Base-by-base conservation (phyloP, 2,329 filamentous ascomycete genomes). In the Rhynchosporium graminicola region DNA sequence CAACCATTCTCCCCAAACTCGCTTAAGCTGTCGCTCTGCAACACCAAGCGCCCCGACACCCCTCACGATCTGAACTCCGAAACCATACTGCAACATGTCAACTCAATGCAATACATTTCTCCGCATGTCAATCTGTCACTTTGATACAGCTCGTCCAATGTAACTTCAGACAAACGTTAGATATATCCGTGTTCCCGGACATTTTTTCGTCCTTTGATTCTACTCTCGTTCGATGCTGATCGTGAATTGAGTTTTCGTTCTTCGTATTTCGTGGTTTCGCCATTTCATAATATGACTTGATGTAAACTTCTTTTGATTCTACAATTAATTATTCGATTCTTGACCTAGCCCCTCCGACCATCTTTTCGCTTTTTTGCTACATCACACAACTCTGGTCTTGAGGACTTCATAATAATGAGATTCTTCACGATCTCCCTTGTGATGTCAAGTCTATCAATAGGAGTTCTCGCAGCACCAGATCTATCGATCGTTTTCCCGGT, bases 401-500 rank as follows among this genome's bases (percentile, higher is more conserved):
- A 36, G 6, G 33, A 46, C 43, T 7, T 4, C n/a, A 46, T 20
- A 8, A 9, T 20, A 28, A 57, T 57, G 54, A 31, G 33, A 8
- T 2, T 57, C 26, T 20, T 29, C 7, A 15, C 15, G 1, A 33
- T 57, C 5, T 33, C 20, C 1, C n/a, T 57, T 28, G 54, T 40
- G 15, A 45, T 57, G 45, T 40, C 54, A 40, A 31, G 20, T 31
- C 38, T 36, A n/a, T 26, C 40, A 33, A 15, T 20, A 2, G n/a
- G 28, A 26, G 51, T 15, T 33, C 29, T 55, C 12, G 59, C 59
- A 10, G 56, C 31, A 40, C 50, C 43, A 40, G 59, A 64, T 26
- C 57, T 64, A 28, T 28, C 51, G 26, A 62, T 64, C n/a, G 56
- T 48, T 40, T 64, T 64, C 56, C 62, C 62, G 29, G 59, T 51